These are phyloP conservation scores for Amyloporia xantha DNA, from an alignment of 768 basidiomycete species.

Conservation along the genomic window DNA sequence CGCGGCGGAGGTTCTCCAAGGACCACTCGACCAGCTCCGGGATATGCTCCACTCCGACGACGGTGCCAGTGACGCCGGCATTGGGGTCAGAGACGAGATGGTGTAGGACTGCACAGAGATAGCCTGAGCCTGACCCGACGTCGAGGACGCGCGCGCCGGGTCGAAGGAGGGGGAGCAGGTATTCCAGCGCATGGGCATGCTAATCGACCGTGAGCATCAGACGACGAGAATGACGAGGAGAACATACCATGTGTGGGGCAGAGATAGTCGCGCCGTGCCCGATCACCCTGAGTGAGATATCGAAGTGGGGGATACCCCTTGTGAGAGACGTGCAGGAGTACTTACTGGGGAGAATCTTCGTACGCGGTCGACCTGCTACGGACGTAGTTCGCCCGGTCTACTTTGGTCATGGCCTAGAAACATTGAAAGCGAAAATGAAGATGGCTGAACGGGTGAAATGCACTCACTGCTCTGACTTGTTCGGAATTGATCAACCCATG, in stretches of 20 bases:
- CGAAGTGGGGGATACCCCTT: neutral
- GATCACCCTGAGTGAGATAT: conserved; percentile 37
- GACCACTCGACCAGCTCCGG: conserved; percentile 68
- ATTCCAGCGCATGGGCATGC: conserved; percentile 84
- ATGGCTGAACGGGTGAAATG: neutral
- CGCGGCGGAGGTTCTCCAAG: conserved; percentile 56
- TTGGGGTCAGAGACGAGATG: conserved; percentile 46
- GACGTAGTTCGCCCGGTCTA: conserved; percentile 43
- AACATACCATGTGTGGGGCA: conserved; percentile 87
- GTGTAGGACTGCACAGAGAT: conserved; percentile 76
- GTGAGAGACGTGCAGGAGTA: neutral
- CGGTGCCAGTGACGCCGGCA: conserved; percentile 41
- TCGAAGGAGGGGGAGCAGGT: conserved; percentile 64
- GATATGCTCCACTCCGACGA: conserved; percentile 92
- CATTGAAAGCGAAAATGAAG: neutral
- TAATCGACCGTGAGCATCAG: conserved; percentile 19
- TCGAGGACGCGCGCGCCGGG: conserved; percentile 79
- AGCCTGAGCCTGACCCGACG: conserved; percentile 85
- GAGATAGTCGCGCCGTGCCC: conserved; percentile 89
- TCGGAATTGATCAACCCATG: conserved; percentile 52
- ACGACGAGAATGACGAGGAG: neutral
- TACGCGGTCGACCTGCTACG: conserved; percentile 33
- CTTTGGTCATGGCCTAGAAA: conserved; percentile 37
- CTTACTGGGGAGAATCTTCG: conserved; percentile 44
- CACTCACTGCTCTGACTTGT: conserved; percentile 46